Evolutionary conservation across 169 alveolate genomes (phyloP).

Genomic region (Cryptosporidium viatorum): DNA sequence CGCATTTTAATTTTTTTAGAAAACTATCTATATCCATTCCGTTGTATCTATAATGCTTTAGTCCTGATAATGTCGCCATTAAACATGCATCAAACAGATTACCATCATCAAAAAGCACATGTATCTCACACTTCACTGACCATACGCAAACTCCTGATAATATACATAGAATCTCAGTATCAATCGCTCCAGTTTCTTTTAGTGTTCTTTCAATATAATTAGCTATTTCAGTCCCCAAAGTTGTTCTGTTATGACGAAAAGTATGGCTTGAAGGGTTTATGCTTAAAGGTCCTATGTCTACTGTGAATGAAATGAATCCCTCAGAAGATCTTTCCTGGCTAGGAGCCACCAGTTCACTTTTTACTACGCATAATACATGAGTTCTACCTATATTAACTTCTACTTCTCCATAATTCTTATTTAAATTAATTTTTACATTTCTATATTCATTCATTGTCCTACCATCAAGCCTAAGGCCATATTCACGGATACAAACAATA

Average conservation of each 20-base stretch:
- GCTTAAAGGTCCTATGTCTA: conserved; percentile 54
- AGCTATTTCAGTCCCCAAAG: conserved; percentile 56
- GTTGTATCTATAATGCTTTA: conserved; percentile 32
- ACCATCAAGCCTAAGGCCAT: conserved; percentile 68
- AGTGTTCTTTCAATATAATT: conserved; percentile 60
- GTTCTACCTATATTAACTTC: conserved; percentile 62
- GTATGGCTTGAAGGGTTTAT: conserved; percentile 29
- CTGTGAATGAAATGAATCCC: conserved; percentile 51
- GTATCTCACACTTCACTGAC: conserved; percentile 60
- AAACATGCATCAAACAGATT: conserved; percentile 63
- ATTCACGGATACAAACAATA: conserved; percentile 43
- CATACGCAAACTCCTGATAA: conserved; percentile 57
- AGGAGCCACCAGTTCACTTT: conserved; percentile 44
- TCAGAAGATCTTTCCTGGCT: conserved; percentile 59
- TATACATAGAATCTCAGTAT: conserved; percentile 63
- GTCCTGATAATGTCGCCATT: conserved; percentile 51
- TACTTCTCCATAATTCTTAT: conserved; percentile 45
- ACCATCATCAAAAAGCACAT: conserved; percentile 48
- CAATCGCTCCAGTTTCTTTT: conserved; percentile 68
- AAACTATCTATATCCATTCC: conserved; percentile 21
- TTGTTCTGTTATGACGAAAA: conserved; percentile 47
- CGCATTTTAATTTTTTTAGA: conserved; percentile 14
- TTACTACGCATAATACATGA: conserved; percentile 52
- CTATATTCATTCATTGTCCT: conserved; percentile 69
- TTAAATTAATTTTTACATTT: conserved; percentile 28